phyloP scores from a whole-genome alignment of 352 stramenopile species.

The Thraustochytrium sp. region DNA sequence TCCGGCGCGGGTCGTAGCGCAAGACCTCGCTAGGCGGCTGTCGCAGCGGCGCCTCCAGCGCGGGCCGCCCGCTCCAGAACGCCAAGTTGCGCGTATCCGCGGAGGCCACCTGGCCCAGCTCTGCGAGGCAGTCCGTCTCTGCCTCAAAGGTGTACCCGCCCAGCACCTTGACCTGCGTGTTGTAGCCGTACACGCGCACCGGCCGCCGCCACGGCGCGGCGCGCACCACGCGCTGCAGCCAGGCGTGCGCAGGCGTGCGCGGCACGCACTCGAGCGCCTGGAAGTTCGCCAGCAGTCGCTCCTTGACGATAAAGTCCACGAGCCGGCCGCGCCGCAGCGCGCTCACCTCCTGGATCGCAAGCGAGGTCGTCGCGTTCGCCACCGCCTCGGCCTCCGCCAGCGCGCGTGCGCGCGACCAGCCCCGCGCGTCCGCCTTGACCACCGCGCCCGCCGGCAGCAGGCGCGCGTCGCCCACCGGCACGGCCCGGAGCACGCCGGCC shows the following conservation, averaged over 20 bases:
- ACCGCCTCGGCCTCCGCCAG: not conserved
- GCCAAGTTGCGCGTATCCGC: slow-evolving; percentile 1
- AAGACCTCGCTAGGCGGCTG: not conserved
- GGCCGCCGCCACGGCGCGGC: slow-evolving; percentile 34
- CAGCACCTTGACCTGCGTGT: slow-evolving; percentile 9
- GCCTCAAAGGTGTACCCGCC: slow-evolving; percentile 44
- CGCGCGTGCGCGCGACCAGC: not conserved
- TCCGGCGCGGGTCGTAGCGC: not conserved
- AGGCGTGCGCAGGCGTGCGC: not conserved
- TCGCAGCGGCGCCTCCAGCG: not conserved
- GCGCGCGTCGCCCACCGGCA: not conserved
- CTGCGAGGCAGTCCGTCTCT: slow-evolving; percentile 7
- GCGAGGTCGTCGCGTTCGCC: not conserved
- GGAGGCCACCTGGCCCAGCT: slow-evolving; percentile 32
- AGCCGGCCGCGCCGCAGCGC: not conserved
- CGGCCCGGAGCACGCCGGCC: not conserved
- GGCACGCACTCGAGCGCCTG: slow-evolving; percentile 11
- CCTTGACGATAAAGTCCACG: slow-evolving; percentile 43
- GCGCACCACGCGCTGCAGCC: not conserved
- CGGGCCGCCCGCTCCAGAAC: not conserved
- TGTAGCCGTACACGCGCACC: slow-evolving; percentile 38
- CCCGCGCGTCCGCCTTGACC: not conserved
- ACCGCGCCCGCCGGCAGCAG: not conserved
- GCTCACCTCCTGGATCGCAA: not conserved
- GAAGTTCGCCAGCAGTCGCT: slow-evolving; percentile 29